Evolutionary conservation across 305 asterid species (phyloP).

Genomic region (Solanum aculeatissimum): DNA sequence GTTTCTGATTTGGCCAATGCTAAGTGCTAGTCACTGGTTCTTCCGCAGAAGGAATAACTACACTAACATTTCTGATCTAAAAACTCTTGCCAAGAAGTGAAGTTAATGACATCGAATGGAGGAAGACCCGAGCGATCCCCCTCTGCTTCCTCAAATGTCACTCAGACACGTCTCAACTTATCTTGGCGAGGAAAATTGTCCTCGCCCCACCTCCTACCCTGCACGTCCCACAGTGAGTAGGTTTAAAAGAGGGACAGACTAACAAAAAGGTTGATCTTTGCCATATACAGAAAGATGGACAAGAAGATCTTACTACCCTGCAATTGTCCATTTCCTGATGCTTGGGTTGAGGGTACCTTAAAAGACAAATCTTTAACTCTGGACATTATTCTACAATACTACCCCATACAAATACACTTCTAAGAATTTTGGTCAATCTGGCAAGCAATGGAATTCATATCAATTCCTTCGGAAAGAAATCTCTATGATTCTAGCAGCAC

Average conservation of each 20-base stretch:
- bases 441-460: conserved; percentile 10
- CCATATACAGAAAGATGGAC: not conserved
- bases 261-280: not conserved
- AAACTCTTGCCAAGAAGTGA: not conserved
- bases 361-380: conserved; percentile 27
- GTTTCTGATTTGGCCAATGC: not conserved
- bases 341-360: conserved; percentile 24
- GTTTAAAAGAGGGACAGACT: not conserved
- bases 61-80: not conserved
- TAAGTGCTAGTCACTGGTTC: not conserved
- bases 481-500: not conserved
- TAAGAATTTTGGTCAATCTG: not conserved
- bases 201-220: not conserved
- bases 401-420: not conserved
- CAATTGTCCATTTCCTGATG: conserved; percentile 40
- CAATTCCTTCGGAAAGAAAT: conserved; percentile 3
- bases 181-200: not conserved
- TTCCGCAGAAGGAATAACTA: not conserved
- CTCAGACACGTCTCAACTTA: not conserved
- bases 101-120: not conserved
- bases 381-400: conserved; percentile 38
- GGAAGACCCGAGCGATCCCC: not conserved
- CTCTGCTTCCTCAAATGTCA: not conserved
- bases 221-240: not conserved
- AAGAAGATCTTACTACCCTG: conserved; percentile 9